Conservation (phyloP, 306 rosid species). For the Casuarina equisetifolia region DNA sequence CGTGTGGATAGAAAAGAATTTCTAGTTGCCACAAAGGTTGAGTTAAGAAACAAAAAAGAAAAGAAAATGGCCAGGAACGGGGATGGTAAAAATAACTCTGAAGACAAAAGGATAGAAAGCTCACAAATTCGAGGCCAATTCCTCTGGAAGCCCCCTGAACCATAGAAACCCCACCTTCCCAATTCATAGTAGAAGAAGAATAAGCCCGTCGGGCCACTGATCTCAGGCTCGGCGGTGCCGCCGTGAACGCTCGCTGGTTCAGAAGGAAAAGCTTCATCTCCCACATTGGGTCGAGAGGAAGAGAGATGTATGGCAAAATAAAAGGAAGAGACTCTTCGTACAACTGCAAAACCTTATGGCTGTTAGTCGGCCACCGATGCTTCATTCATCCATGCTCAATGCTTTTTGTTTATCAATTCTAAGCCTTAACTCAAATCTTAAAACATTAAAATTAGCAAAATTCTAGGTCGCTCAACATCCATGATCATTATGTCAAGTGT, state of each 20-base stretch:
- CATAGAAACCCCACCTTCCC: slow-evolving; percentile 60
- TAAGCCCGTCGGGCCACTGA: slow-evolving; percentile 19
- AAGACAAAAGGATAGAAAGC: slow-evolving; percentile 9
- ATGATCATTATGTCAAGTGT: too few species aligned
- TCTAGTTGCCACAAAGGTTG: neutral
- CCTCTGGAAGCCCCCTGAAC: slow-evolving; percentile 61
- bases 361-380: too few species aligned
- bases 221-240: slow-evolving; percentile 15
- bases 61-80: neutral
- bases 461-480: too few species aligned
- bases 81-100: neutral
- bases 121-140: slow-evolving; percentile 59
- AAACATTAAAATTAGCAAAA: too few species aligned
- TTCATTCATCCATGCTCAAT: too few species aligned
- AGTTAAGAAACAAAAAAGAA: neutral
- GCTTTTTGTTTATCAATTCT: too few species aligned
- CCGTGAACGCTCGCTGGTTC: slow-evolving; percentile 27
- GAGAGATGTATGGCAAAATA: neutral
- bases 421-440: too few species aligned
- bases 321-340: neutral
- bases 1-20: neutral
- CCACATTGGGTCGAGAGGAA: neutral
- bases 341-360: neutral
- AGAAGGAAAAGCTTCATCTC: slow-evolving; percentile 13
- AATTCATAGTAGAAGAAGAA: slow-evolving; percentile 27